Base-by-base conservation (phyloP, 176 grass and related monocot genomes). In the Triticum dicoccoides region DNA sequence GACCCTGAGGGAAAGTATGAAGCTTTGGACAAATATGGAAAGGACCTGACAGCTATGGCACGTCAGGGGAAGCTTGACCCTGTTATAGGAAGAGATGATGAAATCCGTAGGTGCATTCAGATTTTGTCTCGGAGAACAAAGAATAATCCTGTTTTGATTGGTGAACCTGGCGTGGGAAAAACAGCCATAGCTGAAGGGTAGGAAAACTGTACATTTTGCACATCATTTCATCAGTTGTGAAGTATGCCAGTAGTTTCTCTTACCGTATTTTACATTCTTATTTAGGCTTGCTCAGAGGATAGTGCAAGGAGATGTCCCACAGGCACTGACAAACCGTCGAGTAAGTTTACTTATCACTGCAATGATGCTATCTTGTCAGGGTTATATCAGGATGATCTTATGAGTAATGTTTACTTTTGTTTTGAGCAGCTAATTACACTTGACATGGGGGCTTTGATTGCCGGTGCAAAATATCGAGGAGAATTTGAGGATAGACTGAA, bases 401-500 rank as follows among this genome's bases (percentile, higher is more conserved):
- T 20, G 20, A 24, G 20, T 77, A 5, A 38, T 77, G 0, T 14
- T 77, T 65, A 35, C 42, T 15, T 85, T 65, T 59, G 5, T 65
- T 86, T 73, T 80, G 77, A 86, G 73, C 85, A 98, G 94, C 90
- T 98, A 47, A 98, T 98, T 90, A 80, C 97, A 80, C 89, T 98
- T 81, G 97, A 98, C 84, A 98, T 98, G 97, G 94, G 97, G 74
- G 88, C 97, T 62, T 84, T 98, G 62, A 96, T 98, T 88, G 97
- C 97, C 62, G 97, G 97, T 20, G 97, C 97, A 11, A 98, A 98
- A 82, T 98, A 90, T 84, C 69, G 97, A 39, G 97, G 97, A 72
- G 97, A 98, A 88, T 98, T 98, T 76, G 97, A 98, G 87, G 97
- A 98, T 91, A 98, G 94, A 68, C 89, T 98, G 73, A 98, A 98